These are phyloP conservation scores for Lactifluus volemus DNA, from an alignment of 768 basidiomycete genomes.

Conservation along the genomic window DNA sequence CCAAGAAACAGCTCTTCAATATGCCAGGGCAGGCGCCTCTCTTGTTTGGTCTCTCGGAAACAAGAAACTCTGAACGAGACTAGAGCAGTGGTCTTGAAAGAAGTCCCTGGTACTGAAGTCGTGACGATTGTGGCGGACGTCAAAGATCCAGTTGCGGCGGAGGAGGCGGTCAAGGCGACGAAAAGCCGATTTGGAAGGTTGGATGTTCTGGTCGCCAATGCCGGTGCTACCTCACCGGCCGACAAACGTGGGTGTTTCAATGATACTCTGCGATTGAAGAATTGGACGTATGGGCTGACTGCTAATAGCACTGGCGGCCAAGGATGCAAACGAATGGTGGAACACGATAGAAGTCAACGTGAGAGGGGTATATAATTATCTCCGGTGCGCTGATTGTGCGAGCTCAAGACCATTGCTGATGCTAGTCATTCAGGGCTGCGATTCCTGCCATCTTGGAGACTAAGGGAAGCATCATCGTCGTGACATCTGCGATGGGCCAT, in stretches of 20 bases:
- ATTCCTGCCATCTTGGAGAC: background rate
- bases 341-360: conserved; percentile 3
- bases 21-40: conserved; percentile 25
- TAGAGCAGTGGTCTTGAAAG: conserved; percentile 18
- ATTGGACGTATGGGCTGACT: background rate
- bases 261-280: background rate
- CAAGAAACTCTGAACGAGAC: conserved; percentile 19
- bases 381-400: conserved; percentile 4
- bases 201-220: conserved; percentile 26
- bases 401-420: background rate
- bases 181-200: conserved; percentile 23
- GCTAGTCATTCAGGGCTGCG: background rate
- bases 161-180: conserved; percentile 21
- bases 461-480: conserved; percentile 5
- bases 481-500: background rate
- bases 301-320: background rate
- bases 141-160: conserved; percentile 19
- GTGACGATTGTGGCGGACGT: conserved; percentile 24
- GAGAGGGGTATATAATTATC: conserved; percentile 4
- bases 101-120: conserved; percentile 13
- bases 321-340: conserved; percentile 8
- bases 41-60: conserved; percentile 23
- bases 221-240: conserved; percentile 14
- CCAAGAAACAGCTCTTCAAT: conserved; percentile 21
- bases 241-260: background rate